Base-by-base conservation (phyloP, 768 basidiomycete genomes). In the Lanmaoa rubissima region DNA sequence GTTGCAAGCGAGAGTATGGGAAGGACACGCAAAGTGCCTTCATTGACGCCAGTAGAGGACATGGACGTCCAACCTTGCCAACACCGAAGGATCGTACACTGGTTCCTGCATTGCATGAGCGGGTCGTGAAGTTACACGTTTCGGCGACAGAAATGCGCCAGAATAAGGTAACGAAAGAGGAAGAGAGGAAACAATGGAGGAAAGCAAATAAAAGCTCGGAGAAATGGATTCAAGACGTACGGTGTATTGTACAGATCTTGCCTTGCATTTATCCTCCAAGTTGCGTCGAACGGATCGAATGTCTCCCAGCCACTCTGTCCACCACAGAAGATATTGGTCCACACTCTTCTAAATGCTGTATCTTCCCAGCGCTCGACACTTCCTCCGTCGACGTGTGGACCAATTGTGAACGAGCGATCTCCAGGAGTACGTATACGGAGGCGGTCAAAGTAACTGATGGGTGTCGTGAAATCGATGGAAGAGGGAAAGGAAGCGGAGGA, bases 381-480 rank as follows among this genome's bases (percentile, higher is more conserved):
- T 11, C 82, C 83, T 0, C 77, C 77, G 48, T 83, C 82, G 16
- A 77, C 68, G 52, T 87, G 85, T 12, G 87, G 84, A 0, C 84
- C 87, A 2, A 91, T 73, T 0, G 82, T 78, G 65, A 91, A 91
- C 47, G 78, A 78, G 13, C 76, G 70, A 58, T 90, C 89, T 0
- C 90, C 91, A 0, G 89, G 87, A 31, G 78, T 78, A 6, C 91
- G 80, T 46, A 91, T 88, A 2, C 89, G 79, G 12, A 92, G 73
- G 7, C 90, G 79, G 70, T 93, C 90, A 56, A 83, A 88, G 69
- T 92, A 92, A 1, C 84, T 82, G n/a, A 92, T 71, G 1, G 88
- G 87, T 3, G 77, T 82, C 12, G 71, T 61, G 31, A 89, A 75
- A 54, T 74, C 76, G 53, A 87, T 69, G 31, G 64, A 58, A 1